phyloP scores from a whole-genome alignment of 768 basidiomycete genomes.

The Boletus reticulatus region DNA sequence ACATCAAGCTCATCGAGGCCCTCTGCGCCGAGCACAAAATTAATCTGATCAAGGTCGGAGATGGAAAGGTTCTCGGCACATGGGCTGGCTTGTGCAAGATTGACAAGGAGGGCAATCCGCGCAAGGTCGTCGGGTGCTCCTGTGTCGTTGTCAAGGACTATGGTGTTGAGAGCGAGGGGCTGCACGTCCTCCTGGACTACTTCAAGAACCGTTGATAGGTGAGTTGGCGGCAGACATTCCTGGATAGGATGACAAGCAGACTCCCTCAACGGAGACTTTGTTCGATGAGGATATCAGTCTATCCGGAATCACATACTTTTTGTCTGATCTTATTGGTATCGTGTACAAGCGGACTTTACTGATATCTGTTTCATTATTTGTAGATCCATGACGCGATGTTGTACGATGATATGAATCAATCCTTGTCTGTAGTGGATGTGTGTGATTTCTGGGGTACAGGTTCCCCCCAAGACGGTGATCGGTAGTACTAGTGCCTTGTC shows the following conservation, averaged over 20 bases:
- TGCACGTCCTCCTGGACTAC: constrained; percentile 92
- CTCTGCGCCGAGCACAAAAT: constrained; percentile 99
- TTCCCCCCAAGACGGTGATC: not conserved
- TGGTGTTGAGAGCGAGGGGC: constrained; percentile 91
- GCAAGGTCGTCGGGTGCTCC: constrained; percentile 91
- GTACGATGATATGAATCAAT: constrained; percentile 13
- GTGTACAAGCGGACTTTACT: constrained; percentile 4
- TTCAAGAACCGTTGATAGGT: constrained; percentile 85
- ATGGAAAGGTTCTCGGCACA: constrained; percentile 95
- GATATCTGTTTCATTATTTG: not conserved
- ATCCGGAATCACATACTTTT: constrained; percentile 31
- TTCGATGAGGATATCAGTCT: constrained; percentile 56
- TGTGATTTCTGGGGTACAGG: not conserved
- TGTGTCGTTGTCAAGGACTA: constrained; percentile 99
- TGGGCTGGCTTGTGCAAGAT: constrained; percentile 99
- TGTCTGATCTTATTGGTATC: constrained; percentile 51
- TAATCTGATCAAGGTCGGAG: constrained; percentile 98
- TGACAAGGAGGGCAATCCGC: constrained; percentile 96
- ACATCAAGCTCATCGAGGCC: constrained; percentile 99
- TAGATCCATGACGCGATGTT: constrained; percentile 10
- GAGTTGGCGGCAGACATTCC: constrained; percentile 19
- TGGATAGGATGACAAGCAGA: constrained; percentile 77
- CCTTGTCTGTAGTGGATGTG: not conserved
- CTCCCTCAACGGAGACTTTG: constrained; percentile 85
- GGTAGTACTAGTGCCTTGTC: not conserved